phyloP scores from a whole-genome alignment of 257 asterid species.

The Fraxinus cuspidata region DNA sequence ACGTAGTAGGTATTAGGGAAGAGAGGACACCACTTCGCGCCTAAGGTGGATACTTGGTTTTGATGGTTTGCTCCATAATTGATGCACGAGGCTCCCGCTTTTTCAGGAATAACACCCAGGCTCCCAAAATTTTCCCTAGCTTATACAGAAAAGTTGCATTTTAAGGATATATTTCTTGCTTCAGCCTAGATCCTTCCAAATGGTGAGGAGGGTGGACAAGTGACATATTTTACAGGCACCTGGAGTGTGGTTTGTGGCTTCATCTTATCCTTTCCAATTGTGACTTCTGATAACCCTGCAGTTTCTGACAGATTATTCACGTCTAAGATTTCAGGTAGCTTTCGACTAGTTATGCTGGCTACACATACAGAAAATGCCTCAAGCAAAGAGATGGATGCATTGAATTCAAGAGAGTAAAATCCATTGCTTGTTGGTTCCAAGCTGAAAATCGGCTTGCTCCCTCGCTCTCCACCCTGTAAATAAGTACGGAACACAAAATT shows the following conservation, averaged over 20 bases:
- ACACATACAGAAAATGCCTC: conserved; percentile 88
- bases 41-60: not conserved
- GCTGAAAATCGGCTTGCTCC: conserved; percentile 59
- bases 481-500: not conserved
- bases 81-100: not conserved
- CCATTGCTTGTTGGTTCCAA: conserved; percentile 65
- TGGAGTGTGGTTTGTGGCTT: conserved; percentile 26
- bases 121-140: not conserved
- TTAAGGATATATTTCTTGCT: not conserved
- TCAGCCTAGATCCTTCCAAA: conserved; percentile 69
- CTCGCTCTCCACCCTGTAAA: conserved; percentile 54
- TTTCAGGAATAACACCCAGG: not conserved
- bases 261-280: not conserved
- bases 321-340: conserved; percentile 48
- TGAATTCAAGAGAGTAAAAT: conserved; percentile 61
- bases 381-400: conserved; percentile 59
- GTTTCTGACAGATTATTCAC: conserved; percentile 26
- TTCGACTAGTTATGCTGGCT: conserved; percentile 56
- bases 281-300: conserved; percentile 28
- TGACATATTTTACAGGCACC: conserved; percentile 52
- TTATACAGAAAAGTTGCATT: not conserved
- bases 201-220: conserved; percentile 89
- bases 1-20: not conserved
- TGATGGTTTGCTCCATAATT: not conserved
- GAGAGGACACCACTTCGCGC: not conserved